phyloP scores from a whole-genome alignment of 257 asterid genomes.

The Verbena officinalis region DNA sequence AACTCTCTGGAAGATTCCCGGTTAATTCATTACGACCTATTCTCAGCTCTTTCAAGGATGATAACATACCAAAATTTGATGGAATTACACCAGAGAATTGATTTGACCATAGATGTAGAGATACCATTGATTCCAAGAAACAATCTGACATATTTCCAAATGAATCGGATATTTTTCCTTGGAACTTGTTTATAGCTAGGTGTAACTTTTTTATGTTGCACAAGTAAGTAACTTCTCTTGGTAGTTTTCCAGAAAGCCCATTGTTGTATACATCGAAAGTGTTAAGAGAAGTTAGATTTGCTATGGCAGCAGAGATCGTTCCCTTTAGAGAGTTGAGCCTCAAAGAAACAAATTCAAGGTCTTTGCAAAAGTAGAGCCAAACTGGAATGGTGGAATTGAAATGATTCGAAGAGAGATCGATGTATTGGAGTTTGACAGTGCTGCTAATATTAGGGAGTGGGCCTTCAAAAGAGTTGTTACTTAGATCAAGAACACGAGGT shows the following conservation, averaged over 20 bases:
- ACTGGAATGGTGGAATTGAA: slow-evolving; percentile 34
- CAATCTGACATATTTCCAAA: slow-evolving; percentile 2
- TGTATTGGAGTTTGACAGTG: slow-evolving; percentile 27
- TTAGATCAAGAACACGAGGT: slow-evolving; percentile 34
- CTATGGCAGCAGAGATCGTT: slow-evolving; percentile 27
- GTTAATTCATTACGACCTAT: slow-evolving; percentile 30
- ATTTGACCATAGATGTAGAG: not conserved
- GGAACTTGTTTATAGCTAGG: slow-evolving; percentile 4
- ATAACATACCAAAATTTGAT: slow-evolving; percentile 22
- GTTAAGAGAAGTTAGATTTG: slow-evolving; percentile 19
- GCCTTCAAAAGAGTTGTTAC: not conserved
- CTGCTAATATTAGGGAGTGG: slow-evolving; percentile 27
- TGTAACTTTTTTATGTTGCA: slow-evolving; percentile 13
- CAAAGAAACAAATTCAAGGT: slow-evolving; percentile 13
- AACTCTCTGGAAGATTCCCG: slow-evolving; percentile 40
- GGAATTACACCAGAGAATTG: slow-evolving; percentile 39
- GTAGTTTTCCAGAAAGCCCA: slow-evolving; percentile 31
- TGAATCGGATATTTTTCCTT: slow-evolving; percentile 8
- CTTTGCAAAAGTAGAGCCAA: slow-evolving; percentile 34
- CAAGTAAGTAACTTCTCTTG: slow-evolving; percentile 27
- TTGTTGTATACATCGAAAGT: not conserved
- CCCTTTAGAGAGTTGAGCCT: slow-evolving; percentile 35
- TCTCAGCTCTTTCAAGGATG: not conserved
- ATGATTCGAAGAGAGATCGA: slow-evolving; percentile 30
- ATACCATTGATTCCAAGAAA: not conserved